These are phyloP conservation scores for Scheffersomyces lignicola DNA, from an alignment of 1,139 yeast species.

Conservation along the genomic window DNA sequence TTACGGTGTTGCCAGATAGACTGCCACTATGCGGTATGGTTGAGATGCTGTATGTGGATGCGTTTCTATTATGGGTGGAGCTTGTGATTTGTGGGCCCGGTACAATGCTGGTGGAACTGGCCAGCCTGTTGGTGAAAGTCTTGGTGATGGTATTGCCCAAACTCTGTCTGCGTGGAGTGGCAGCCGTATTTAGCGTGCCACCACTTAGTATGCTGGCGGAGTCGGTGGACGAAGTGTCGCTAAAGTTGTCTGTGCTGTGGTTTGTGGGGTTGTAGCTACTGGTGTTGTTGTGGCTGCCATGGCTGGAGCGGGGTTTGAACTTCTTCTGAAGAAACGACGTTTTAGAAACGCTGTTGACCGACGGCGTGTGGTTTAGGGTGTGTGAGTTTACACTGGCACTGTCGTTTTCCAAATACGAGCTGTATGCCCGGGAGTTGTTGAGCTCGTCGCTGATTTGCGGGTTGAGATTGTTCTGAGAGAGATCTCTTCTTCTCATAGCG, in stretches of 20 bases:
- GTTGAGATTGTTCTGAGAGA: conserved; percentile 15
- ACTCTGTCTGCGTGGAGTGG: conserved; percentile 59
- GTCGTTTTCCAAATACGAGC: conserved; percentile 6
- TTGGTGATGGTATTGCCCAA: conserved; percentile 49
- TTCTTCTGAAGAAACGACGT: conserved; percentile 12
- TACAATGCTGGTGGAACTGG: conserved; percentile 18
- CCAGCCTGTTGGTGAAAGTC: conserved; percentile 15
- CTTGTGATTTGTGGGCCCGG: conserved; percentile 32
- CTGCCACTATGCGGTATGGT: conserved; percentile 12
- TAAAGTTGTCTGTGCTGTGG: conserved; percentile 21
- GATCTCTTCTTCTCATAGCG: conserved; percentile 27
- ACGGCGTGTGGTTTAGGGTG: not conserved
- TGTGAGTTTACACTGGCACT: conserved; percentile 5
- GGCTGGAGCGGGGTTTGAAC: conserved; percentile 7
- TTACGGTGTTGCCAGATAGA: not conserved
- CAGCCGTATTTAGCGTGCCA: conserved; percentile 18
- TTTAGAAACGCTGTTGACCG: conserved; percentile 1
- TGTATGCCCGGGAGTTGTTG: conserved; percentile 34
- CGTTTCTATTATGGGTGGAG: conserved; percentile 40
- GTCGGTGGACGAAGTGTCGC: conserved; percentile 39
- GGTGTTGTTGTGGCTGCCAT: conserved; percentile 2
- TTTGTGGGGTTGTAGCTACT: not conserved
- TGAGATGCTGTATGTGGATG: conserved; percentile 40
- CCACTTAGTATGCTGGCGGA: conserved; percentile 32
- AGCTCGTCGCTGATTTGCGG: conserved; percentile 33